Base-by-base conservation (phyloP, 768 basidiomycete genomes). In the Agaricus blazei region DNA sequence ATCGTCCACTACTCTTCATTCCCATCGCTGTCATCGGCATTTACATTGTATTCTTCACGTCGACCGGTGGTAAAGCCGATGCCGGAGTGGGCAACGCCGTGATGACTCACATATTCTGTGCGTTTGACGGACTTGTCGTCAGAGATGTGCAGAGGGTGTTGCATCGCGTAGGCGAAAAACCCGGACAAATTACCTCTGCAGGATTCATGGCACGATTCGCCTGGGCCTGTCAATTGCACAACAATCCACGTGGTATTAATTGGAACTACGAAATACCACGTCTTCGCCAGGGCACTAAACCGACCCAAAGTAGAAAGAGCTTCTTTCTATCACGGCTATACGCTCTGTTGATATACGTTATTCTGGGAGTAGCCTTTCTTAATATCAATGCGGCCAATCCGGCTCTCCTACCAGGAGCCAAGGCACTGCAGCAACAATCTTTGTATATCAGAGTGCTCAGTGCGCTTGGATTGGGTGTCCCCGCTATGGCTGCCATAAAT, bases 241-340 rank as follows among this genome's bases (percentile, higher is more conserved):
- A 61, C 40, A 72, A 65, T 40, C 65, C 69, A 1, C 64, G 73
- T 34, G 70, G 72, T 14, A 64, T 74, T 7, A 67, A 70, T 34
- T 74, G 71, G 71, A 60, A 64, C 15, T 67, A 70, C 42, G 67
- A 69, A 56, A 62, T 65, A 3, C 59, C 56, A 19, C 29, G 59
- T 49, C 52, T 62, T 58, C 52, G 65, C 49, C 38, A 43, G 9
- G 54, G 54, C 29, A 63, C 67, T 14, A 7, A 59, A 59, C 9
- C 57, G 62, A 11, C 65, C 24, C 40, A 44, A 29, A 40, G 34
- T n/a, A 42, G 34, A 34, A 56, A 50, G 34, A 34, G 48, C 9
- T 56, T 56, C 15, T 2, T 56, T 4, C 3, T 45, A 15, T 56
- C 48, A 12, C 54, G 54, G 31, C 11, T 56, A 14, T 8, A 6